Evolutionary conservation across 1,284 basidiomycete species (phyloP).

Genomic region (Papiliotrema flavescens): DNA sequence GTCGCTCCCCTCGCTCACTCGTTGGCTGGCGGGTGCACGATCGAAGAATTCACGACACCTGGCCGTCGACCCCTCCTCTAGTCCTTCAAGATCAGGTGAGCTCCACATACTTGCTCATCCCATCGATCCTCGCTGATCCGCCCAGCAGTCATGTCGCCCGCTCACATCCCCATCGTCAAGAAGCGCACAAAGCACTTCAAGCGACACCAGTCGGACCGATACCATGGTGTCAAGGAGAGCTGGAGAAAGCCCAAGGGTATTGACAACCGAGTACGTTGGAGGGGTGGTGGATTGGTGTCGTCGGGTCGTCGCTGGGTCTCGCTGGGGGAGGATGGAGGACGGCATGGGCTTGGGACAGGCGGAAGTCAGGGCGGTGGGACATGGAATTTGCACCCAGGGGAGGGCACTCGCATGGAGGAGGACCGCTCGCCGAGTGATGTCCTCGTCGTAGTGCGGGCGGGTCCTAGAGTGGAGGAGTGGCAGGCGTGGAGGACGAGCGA

Average conservation of each 20-base stretch:
- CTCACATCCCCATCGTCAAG: constrained; percentile 88
- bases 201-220: constrained; percentile 97
- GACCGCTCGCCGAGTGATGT: no score
- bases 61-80: not conserved
- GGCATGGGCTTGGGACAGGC: not conserved
- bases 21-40: not conserved
- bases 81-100: not conserved
- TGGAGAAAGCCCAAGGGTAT: constrained; percentile 98
- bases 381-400: no score
- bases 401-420: no score
- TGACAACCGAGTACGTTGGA: constrained; percentile 66
- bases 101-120: not conserved
- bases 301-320: not conserved
- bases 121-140: not conserved
- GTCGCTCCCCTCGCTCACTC: not conserved
- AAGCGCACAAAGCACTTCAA: constrained; percentile 96
- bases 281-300: not conserved
- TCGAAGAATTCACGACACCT: not conserved
- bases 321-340: not conserved
- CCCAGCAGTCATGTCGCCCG: constrained; percentile 60
- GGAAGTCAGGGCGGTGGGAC: not conserved
- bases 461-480: no score
- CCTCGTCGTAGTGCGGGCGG: no score
- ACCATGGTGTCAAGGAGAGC: constrained; percentile 89
- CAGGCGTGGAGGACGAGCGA: no score